Evolutionary conservation across 2,329 filamentous ascomycete species (phyloP).

Genomic region (Colletotrichum sojae): DNA sequence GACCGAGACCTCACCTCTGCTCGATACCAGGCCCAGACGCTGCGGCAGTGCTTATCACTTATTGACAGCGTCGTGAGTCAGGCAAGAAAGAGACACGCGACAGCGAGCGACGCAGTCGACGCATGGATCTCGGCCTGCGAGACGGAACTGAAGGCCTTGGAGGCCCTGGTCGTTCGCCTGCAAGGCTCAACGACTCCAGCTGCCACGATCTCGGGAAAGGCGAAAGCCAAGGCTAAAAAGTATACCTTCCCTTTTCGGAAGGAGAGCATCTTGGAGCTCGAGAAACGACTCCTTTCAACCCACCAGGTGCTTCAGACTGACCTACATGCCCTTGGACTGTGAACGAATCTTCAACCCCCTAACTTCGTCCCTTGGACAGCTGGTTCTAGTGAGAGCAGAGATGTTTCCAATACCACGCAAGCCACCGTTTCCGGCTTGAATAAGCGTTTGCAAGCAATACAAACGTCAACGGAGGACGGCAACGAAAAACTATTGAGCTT

Average conservation of each 20-base stretch:
- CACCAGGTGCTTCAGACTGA: not conserved
- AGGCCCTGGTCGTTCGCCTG: rapidly evolving
- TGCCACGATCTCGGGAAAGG: not conserved
- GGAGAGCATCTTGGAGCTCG: not conserved
- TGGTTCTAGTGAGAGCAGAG: not conserved
- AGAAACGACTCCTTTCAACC: not conserved
- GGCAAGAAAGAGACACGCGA: not conserved
- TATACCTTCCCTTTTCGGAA: not conserved
- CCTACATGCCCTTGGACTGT: not conserved
- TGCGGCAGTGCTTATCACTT: not conserved
- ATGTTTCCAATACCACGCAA: not conserved
- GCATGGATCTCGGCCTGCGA: not conserved
- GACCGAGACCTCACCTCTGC: not conserved
- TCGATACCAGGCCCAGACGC: not conserved
- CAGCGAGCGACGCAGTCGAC: not conserved
- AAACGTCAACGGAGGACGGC: rapidly evolving
- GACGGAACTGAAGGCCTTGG: not conserved
- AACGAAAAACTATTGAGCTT: not conserved
- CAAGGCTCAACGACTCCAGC: not conserved
- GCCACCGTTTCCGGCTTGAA: not conserved
- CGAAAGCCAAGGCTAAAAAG: not conserved
- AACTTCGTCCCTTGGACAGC: not conserved
- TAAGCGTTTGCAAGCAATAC: not conserved
- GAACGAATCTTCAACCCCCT: not conserved
- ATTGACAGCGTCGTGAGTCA: not conserved